Evolutionary conservation across 2,329 filamentous ascomycete species (phyloP).

Genomic region (Zopfia rhizophila): DNA sequence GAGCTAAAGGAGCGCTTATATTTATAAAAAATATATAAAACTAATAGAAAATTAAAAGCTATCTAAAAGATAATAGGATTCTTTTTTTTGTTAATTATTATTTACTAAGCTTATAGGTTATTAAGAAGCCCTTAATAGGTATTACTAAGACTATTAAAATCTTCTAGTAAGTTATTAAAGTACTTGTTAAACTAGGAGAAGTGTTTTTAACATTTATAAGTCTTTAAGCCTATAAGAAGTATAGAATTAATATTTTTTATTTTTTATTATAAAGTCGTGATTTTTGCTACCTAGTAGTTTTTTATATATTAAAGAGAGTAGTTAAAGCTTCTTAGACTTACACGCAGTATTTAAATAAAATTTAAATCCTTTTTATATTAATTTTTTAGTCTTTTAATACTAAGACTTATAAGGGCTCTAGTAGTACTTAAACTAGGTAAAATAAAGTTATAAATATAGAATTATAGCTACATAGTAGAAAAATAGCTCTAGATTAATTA

Average conservation of each 20-base stretch:
- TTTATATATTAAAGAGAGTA: neutral
- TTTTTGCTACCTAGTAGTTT: slow-evolving; percentile 8
- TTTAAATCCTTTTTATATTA: slow-evolving; percentile 5
- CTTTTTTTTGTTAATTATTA: slow-evolving; percentile 4
- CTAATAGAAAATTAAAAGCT: slow-evolving; percentile 16
- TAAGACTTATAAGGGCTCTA: slow-evolving; percentile 5
- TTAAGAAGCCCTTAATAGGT: slow-evolving; percentile 1
- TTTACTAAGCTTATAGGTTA: slow-evolving; percentile 11
- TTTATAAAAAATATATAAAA: slow-evolving; percentile 13
- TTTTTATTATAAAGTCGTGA: neutral
- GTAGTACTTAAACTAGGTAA: slow-evolving; percentile 15
- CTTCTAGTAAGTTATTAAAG: slow-evolving; percentile 5
- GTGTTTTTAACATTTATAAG: slow-evolving; percentile 12
- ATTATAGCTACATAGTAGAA: slow-evolving; percentile 14
- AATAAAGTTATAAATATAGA: slow-evolving; percentile 12
- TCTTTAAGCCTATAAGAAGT: slow-evolving; percentile 2
- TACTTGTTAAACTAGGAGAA: slow-evolving; percentile 13
- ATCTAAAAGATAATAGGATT: slow-evolving; percentile 21
- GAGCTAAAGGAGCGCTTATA: slow-evolving; percentile 18
- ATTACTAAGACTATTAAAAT: slow-evolving; percentile 1
- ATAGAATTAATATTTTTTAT: slow-evolving; percentile 10
- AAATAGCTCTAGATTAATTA: slow-evolving; percentile 5
- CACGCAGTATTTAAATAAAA: slow-evolving; percentile 2
- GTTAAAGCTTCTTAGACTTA: neutral
- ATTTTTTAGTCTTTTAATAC: slow-evolving; percentile 7